Base-by-base conservation (phyloP, 306 rosid genomes). In the Glycyrrhiza uralensis region DNA sequence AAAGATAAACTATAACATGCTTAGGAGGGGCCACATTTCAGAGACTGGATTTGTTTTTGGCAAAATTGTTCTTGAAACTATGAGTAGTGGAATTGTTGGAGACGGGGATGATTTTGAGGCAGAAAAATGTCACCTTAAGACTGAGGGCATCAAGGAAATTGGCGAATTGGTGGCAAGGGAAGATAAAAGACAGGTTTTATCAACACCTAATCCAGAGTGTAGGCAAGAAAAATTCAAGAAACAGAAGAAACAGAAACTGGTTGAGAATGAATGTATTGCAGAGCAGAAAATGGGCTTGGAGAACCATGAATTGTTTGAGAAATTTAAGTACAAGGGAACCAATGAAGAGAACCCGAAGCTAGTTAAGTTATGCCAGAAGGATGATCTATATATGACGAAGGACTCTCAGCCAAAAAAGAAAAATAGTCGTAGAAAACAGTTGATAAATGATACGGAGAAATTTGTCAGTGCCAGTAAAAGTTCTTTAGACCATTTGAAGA, bases 11-110 rank as follows among this genome's bases (percentile, higher is more conserved):
- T 85, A 89, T 77, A 29, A 9, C 14, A 38, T 24, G 80, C 90
- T 88, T 65, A 76, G 85, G 67, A 79, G 22, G 68, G 96, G 97
- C 9, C 6, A 23, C 65, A 46, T 81, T 67, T 39, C 66, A 0
- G 99, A 91, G 90, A 76, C 76, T 57, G 66, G 90, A 77, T 89
- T 81, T 88, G 91, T 94, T 74, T 50, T 94, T 10, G 96, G 97
- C 23, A 85, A 85, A 79, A 70, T 94, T 76, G 68, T 94, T 68
- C 83, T 91, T 49, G 90, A 91, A 63, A 94, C 96, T 58, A 69
- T 91, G 92, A 74, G 62, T 39, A 38, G 85, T 52, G 83, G 72
- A 56, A 72, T 77, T 57, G 60, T 74, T 73, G 74, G 45, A 58
- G 72, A 66, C 12, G 41, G 33, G 66, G 80, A 83, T 71, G 73